A percentile compares a stretch with the other conserved stretches of the same genome.
Conservation (phyloP, 202 grass and related monocot genomes). For the Hordeum pubiflorum region DNA sequence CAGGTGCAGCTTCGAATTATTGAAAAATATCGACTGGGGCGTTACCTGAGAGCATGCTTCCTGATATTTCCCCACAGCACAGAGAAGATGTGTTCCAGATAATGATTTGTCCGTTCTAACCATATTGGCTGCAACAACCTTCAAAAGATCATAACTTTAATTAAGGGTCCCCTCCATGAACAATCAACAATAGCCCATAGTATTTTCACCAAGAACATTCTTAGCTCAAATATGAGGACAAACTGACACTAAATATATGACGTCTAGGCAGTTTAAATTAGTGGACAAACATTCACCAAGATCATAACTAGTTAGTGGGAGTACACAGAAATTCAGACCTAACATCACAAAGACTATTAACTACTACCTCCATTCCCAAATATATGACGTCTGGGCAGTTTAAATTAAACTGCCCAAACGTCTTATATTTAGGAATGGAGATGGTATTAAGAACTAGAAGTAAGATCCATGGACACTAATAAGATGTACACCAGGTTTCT, state of each 20-base stretch:
- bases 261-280: too few species aligned
- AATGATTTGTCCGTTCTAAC: constrained; percentile 92
- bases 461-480: neutral
- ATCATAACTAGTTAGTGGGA: neutral
- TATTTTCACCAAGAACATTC: neutral
- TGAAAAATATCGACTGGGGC: neutral
- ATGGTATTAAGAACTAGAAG: neutral
- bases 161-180: constrained; percentile 15
- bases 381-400: too few species aligned
- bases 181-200: constrained; percentile 9
- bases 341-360: neutral
- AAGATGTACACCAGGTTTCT: neutral
- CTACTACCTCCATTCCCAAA: neutral
- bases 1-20: neutral
- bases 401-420: too few species aligned
- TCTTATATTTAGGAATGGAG: too few species aligned
- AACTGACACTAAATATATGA: neutral
- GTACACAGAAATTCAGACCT: neutral
- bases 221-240: neutral
- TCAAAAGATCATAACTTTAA: constrained; percentile 33
- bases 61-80: constrained; percentile 96
- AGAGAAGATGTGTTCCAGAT: constrained; percentile 91
- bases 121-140: constrained; percentile 99
- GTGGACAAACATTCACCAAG: too few species aligned
- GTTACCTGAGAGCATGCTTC: constrained; percentile 95